Evolutionary conservation across 768 basidiomycete species (phyloP).

Genomic region (Leccinum subgranulosum): DNA sequence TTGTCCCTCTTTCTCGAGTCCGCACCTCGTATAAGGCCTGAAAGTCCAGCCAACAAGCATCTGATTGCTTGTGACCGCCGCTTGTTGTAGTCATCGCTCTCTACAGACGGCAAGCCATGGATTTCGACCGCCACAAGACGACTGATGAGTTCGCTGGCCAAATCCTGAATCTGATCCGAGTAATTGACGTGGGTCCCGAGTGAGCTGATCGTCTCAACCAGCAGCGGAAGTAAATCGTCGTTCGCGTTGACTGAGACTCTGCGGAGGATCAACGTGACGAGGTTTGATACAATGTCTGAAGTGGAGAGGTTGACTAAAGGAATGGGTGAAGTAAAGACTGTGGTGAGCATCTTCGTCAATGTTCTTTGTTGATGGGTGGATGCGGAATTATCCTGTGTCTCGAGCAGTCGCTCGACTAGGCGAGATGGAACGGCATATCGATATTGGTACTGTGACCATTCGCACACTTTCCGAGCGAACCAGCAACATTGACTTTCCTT

Average conservation of each 20-base stretch:
- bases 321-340: constrained; percentile 77
- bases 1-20: constrained; percentile 37
- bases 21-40: constrained; percentile 66
- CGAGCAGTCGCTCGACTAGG: constrained; percentile 73
- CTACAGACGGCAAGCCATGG: constrained; percentile 49
- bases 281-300: constrained; percentile 79
- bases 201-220: constrained; percentile 78
- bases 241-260: constrained; percentile 57
- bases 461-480: constrained; percentile 73
- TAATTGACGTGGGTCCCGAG: constrained; percentile 93
- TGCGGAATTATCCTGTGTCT: constrained; percentile 51
- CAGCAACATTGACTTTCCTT: constrained; percentile 74
- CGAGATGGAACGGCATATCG: constrained; percentile 86
- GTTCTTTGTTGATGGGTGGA: constrained; percentile 54
- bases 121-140: constrained; percentile 70
- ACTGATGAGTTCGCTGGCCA: constrained; percentile 77
- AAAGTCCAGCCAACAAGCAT: constrained; percentile 64
- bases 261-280: constrained; percentile 72
- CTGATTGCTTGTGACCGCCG: constrained; percentile 65
- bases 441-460: constrained; percentile 92
- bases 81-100: constrained; percentile 36
- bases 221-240: constrained; percentile 60
- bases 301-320: constrained; percentile 89
- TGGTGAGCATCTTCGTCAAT: constrained; percentile 73
- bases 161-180: constrained; percentile 92